Base-by-base conservation (phyloP, 495 filamentous ascomycete genomes). In the Trichoderma orchidacearum region DNA sequence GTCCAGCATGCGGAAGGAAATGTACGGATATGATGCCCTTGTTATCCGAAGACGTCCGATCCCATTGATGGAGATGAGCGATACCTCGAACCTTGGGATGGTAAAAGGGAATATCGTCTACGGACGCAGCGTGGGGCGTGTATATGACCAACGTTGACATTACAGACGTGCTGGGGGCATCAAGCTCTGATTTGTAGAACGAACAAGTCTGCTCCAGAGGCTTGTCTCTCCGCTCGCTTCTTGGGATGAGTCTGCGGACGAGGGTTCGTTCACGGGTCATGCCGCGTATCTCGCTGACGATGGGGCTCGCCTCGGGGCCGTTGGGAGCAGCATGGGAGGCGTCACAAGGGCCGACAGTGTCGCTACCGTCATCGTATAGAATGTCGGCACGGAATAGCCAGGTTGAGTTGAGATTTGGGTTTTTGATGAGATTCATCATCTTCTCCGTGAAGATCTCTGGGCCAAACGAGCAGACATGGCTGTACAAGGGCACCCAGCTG, bases 351-450 rank as follows among this genome's bases (percentile, higher is more conserved):
- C 21, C 36, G 13, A 4, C 1, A 17, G 13, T 17, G 13, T n/a
- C 36, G 36, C 13, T 17, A n/a, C 21, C 36, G 21, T 60, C 45
- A 68, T 71, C 62, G 60, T 85, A 75, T 27, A 89, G 75, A 48
- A 96, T 88, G 68, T 96, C 90, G 11, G 91, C 90, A 21, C 92
- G 82, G 64, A 94, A 90, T 3, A 96, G 77, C 74, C 85, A 84
- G 15, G 76, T 84, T 3, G 87, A 87, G 59, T 86, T 92, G 73
- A 92, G 79, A 59, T 95, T 94, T 7, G 91, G 90, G 66, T 95
- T 95, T 50, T 75, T 75, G 61, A 94, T 78, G 41, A 94, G 78
- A 58, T 88, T 89, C 53, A 80, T 64, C 75, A 88, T 83, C 50
- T 87, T 79, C 30, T 76, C 66, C 31, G 73, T 63, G 65, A 91